Evolutionary conservation across 2,329 filamentous ascomycete genomes (phyloP), one percentile per base, ranked within the genome.

Genomic region (Pseudocercospora macadamiae): DNA sequence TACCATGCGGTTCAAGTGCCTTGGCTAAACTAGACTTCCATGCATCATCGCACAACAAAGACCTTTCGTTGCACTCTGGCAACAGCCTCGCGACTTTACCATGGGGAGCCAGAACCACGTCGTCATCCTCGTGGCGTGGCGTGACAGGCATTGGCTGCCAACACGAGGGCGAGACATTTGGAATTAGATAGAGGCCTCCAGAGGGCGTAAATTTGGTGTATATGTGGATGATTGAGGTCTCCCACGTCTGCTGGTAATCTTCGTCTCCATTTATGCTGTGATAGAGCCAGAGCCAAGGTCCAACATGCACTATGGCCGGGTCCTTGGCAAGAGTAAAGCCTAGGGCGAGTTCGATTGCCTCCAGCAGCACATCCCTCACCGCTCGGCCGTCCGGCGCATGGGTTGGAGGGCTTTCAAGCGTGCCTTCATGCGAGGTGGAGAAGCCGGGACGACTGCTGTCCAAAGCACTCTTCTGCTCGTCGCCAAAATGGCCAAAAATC

Each of bases 251-350:
- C 12, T 34, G 47, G 8, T 7, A 19, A 34, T 59, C 52, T 2
- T 26, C 19, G 14, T 57, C 58, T 14, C 48, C 48, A 9, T 34
- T 48, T 6, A 28, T 26, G 14, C 28, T 36, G 9, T 16, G 44
- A 30, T 59, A 64, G 12, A 64, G 25, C 65, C 65, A 68, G 18
- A 59, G 63, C 65, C 65, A 68, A n/a, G 60, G 58, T 12, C 37
- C 62, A 10, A 66, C 25, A 45, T 62, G 62, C 14, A 59, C 39
- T 6, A 58, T 42, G 18, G 37, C 39, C 4, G 53, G 34, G 37
- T 60, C 48, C 49, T 18, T 54, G 23, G 62, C 59, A n/a, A 68
- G 44, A 12, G 25, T 49, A 51, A 59, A 61, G 16, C 62, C 62
- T 12, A 68, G 28, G 9, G 60, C 57, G 18, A 53, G 36, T 52